Evolutionary conservation across 352 stramenopile genomes (phyloP), one percentile per base, ranked within the genome.

Genomic region (Paralagenidium karlingii): DNA sequence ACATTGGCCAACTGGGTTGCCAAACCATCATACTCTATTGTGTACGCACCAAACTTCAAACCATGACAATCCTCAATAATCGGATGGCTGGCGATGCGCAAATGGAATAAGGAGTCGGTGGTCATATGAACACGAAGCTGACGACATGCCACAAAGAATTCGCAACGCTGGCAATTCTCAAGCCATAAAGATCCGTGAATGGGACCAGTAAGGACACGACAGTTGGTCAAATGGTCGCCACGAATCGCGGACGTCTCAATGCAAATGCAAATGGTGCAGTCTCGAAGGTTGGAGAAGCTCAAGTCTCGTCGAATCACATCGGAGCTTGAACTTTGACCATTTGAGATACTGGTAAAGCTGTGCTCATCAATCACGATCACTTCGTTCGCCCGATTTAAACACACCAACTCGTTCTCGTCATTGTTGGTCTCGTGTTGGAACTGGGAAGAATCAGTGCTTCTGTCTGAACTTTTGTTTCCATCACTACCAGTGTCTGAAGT

Each of bases 41-140:
- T 52, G 22, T 91, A 91, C 11, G 78, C 63, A 1, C 74, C 78
- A 51, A 95, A 95, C 5, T 62, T 55, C 34, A 95, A 62, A 42
- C 70, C 55, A 36, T 69, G 57, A 58, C 83, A 95, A 53, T 94
- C 77, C 43, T 95, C 83, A 39, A 95, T 93, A 59, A 95, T 94
- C 33, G 83, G 83, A 30, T 92, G 75, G 38, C 79, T 93, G 24
- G 49, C 45, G 18, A 90, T 84, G 8, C 78, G 76, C 28, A 94
- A 46, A 49, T 87, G 73, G 32, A 95, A 94, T 12, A 52, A 68
- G 24, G 73, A 84, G 13, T 40, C 43, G 20, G 47, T 56, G 43
- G 64, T 90, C 24, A 69, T 51, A 40, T 95, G 83, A 34, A 95
- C 78, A 18, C 83, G 73, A 15, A 95, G 58, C 56, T 95, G 82